phyloP scores from a whole-genome alignment of 1,284 basidiomycete species.

The Papiliotrema fonsecae region DNA sequence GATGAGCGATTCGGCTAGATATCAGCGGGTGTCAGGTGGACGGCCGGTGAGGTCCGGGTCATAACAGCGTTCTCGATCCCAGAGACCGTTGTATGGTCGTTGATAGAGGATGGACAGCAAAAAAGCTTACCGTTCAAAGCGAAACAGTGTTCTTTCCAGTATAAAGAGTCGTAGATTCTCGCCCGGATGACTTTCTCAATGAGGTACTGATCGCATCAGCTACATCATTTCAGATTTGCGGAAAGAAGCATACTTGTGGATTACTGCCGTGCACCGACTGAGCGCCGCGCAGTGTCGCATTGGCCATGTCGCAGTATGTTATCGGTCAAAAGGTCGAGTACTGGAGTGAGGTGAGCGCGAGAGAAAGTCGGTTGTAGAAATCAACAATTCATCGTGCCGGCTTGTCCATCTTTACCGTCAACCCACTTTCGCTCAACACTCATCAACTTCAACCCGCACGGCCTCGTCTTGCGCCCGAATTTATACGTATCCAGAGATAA shows the following conservation, averaged over 20 bases:
- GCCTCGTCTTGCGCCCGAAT: background rate
- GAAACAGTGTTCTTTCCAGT: conserved; percentile 97
- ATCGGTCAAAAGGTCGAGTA: no score
- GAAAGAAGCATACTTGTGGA: conserved; percentile 61
- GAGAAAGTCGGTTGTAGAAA: background rate
- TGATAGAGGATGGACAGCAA: background rate
- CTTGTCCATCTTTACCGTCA: background rate
- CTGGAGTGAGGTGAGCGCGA: no score
- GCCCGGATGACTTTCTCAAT: conserved; percentile 95
- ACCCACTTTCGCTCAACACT: background rate
- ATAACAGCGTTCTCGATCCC: background rate
- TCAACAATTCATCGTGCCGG: background rate
- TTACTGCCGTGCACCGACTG: conserved; percentile 81
- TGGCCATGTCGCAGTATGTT: conserved; percentile 19
- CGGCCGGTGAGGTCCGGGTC: no score
- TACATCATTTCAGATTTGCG: no score
- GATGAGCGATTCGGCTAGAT: conserved; percentile 78
- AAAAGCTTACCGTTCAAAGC: conserved; percentile 68
- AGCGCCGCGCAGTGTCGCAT: conserved; percentile 30
- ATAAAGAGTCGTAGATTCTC: conserved; percentile 90
- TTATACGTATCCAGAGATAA: background rate
- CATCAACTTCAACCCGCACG: background rate
- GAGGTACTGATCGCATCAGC: conserved; percentile 66
- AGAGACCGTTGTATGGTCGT: background rate
- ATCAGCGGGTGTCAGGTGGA: no score